Base-by-base conservation (phyloP, 2,329 filamentous ascomycete species). In the Ascochyta fabae region DNA sequence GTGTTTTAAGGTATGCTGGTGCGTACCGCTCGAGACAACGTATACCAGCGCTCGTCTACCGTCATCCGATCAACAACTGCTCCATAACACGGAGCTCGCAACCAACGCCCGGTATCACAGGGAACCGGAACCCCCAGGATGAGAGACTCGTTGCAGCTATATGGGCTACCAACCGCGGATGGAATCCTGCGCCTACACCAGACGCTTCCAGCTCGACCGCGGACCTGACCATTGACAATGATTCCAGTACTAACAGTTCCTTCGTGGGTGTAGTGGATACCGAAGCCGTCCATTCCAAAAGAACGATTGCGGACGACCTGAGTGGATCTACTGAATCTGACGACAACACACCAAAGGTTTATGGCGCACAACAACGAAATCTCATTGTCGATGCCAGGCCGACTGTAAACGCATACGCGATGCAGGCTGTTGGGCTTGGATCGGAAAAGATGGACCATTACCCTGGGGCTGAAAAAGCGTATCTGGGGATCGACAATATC, bases 381-480 rank as follows among this genome's bases (percentile, higher is more conserved):
- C 79, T 98, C 56, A 99, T 99, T 64, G 92, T 99, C 40, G 95
- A 99, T 79, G 95, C 95, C 40, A 87, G 95, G 41, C 95, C 95
- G 15, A 95, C 89, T 3, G 88, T 99, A 65, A 99, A 99, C 73
- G 95, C 95, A 19, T 87, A 93, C 64, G 92, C 92, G 6, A 98
- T 97, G 84, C 93, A 97, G 74, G 91, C 93, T 4, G 88, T 94
- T 61, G 95, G 95, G 6, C 87, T 93, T 73, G 95, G 95, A 2
- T 96, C 94, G 0, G 95, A 99, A 76, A 96, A 97, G 69, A 97
- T 98, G 91, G 91, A 96, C 62, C 90, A 96, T 76, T 99, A 99
- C 79, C 91, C 89, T 59, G 94, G 93, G 68, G 92, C 92, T 15
- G 89, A 88, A 56, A 96, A 97, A 76, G 89, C 89, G 27, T 99